These are phyloP conservation scores for Aspergillus intermedius DNA, from an alignment of 2,329 filamentous ascomycete genomes.

Conservation along the genomic window DNA sequence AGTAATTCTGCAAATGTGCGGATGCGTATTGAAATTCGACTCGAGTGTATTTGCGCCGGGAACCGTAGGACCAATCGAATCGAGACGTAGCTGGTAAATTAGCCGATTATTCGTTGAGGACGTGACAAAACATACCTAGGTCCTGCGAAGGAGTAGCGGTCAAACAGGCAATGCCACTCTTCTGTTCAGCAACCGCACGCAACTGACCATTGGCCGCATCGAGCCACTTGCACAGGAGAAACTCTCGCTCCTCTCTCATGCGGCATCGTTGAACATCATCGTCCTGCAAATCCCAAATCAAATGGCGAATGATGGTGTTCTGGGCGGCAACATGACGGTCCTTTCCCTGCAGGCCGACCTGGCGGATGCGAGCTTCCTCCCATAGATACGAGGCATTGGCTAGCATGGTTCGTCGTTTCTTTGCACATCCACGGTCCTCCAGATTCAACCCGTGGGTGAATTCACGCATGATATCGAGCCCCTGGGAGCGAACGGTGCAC, in stretches of 20 bases:
- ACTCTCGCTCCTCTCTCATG: conserved; percentile 19
- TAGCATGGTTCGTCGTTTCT: conserved; percentile 10
- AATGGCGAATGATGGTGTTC: conserved; percentile 28
- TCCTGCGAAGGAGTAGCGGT: conserved; percentile 25
- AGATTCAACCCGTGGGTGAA: conserved; percentile 18
- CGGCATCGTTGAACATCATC: conserved; percentile 23
- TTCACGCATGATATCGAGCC: conserved; percentile 12
- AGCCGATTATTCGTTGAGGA: not conserved
- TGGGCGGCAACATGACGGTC: conserved; percentile 28
- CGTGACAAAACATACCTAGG: conserved; percentile 20
- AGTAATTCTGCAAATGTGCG: conserved; percentile 30
- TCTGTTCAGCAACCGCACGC: conserved; percentile 18
- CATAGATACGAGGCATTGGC: conserved; percentile 17
- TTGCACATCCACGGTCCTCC: conserved; percentile 15
- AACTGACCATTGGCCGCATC: conserved; percentile 19
- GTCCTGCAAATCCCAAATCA: conserved; percentile 34
- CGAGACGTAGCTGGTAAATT: conserved; percentile 17
- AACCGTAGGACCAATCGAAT: conserved; percentile 24
- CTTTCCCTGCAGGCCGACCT: conserved; percentile 25
- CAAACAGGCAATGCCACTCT: conserved; percentile 25
- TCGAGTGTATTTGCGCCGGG: conserved; percentile 28
- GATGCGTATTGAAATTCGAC: conserved; percentile 29
- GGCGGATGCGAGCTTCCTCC: conserved; percentile 26
- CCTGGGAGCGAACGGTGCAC: conserved; percentile 22
- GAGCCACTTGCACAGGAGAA: conserved; percentile 22